Evolutionary conservation across 306 rosid species (phyloP).

Genomic region (Rosa rugosa): DNA sequence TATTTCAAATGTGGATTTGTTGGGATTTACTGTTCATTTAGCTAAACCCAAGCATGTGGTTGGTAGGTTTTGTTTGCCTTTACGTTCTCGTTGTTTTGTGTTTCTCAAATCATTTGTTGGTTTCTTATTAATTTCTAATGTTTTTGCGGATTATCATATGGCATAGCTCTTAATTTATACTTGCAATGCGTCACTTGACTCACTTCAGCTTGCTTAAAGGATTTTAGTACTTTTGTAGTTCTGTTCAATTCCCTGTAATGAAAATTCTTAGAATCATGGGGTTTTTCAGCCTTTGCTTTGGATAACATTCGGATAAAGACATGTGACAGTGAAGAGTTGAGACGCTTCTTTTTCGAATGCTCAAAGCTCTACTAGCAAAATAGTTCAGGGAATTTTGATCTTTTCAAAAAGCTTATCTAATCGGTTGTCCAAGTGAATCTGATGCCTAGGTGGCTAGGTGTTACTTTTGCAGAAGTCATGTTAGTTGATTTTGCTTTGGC

Average conservation of each 20-base stretch:
- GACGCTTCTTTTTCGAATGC: neutral
- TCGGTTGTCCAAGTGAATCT: constrained; percentile 20
- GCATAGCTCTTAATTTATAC: neutral
- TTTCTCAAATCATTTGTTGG: neutral
- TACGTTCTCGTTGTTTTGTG: neutral
- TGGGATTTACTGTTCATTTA: neutral
- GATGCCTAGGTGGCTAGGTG: constrained; percentile 7
- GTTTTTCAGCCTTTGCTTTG: neutral
- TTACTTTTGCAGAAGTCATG: constrained; percentile 5
- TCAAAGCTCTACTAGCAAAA: neutral
- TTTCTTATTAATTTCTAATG: neutral
- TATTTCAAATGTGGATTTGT: neutral
- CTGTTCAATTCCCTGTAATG: neutral
- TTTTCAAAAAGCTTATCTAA: neutral
- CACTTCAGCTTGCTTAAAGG: neutral
- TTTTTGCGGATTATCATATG: neutral
- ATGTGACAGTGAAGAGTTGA: neutral
- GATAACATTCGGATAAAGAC: neutral
- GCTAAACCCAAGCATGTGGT: neutral
- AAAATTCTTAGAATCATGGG: constrained; percentile 2
- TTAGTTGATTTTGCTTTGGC: constrained; percentile 19
- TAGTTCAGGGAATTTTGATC: neutral
- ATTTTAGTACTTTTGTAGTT: neutral
- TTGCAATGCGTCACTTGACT: neutral
- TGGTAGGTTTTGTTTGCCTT: neutral